Base-by-base conservation (phyloP, 2,329 filamentous ascomycete genomes). In the Colletotrichum navitas region DNA sequence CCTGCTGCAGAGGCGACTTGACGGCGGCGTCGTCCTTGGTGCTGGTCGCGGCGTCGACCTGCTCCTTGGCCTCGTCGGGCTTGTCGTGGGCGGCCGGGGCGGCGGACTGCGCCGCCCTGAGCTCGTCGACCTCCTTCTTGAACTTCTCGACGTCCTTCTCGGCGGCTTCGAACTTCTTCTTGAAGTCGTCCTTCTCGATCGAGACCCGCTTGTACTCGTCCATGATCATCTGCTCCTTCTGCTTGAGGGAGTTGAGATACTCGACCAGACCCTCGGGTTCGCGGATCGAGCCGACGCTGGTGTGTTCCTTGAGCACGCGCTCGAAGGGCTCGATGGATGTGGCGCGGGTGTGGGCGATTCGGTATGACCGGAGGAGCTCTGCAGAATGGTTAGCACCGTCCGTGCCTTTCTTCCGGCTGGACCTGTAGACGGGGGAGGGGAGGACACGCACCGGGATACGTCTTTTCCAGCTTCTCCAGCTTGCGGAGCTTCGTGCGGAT, bases 261-360 rank as follows among this genome's bases (percentile, higher is more conserved):
- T 98, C 95, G 8, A 94, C 89, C 43, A 99, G 86, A 2, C 94
- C 92, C 64, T 90, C 89, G 0, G 95, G 94, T 71, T 99, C 96
- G 75, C 86, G 88, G 76, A 99, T 97, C 21, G 94, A 95, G 5
- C 93, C 93, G 45, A 98, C 85, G 2, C 96, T 95, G 0, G 96
- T 99, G 76, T 97, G 93, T 79, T 99, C 96, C 76, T 94, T 93
- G 10, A 99, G 86, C 0, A 93, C 91, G 66, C 93, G 92, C 82
- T 99, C 96, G 80, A 99, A 99, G 0, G 94, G 93, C 78, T 98
- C 96, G 77, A 98, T 97, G 3, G 93, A 90, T 16, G 93, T 90
- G 52, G 95, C 94, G 63, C 94, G 91, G 68, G 93, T 90, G 83
- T 99, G 95, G 24, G 96, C 96, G 74, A 95, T 91, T 73, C 94